Evolutionary conservation across 139 green algal species (phyloP), one percentile per base, ranked within the genome.

Genomic region (Chlorella sp.): DNA sequence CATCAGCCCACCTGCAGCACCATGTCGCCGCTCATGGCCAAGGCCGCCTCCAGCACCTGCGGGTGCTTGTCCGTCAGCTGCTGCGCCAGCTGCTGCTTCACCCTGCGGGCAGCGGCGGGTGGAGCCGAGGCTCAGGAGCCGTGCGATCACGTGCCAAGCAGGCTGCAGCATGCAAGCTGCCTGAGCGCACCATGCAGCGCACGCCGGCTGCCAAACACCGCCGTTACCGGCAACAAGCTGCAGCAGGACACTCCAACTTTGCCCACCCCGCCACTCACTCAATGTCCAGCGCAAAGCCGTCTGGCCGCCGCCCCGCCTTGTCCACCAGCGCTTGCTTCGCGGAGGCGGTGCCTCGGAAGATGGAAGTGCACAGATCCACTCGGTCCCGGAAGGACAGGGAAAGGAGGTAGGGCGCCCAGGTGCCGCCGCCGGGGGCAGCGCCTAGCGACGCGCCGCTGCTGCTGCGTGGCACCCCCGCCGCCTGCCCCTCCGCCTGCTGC

Each of bases 11-110:
- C 38, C 69, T 51, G 36, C 38, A 56, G 41, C 67, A 44, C 19
- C 67, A 26, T 30, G 34, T 58, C 36, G 0, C 40, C 51, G 7
- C 41, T 60, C 40, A 74, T 58, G 16, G 58, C 28, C 30, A 83
- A 60, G 9, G 58, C 60, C 26, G 77, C 77, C 13, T 73, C 43
- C 60, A 83, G 77, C 77, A 83, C 40, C 60, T 83, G 58, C 60
- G 77, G 77, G 40, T 83, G 77, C 22, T 62, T 22, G 38, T 48
- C n/a, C 30, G n/a, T 32, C 73, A 80, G 32, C 30, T 40, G 32
- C 46, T 44, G 32, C 13, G 44, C 48, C 44, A 80, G 44, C 44
- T 64, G 44, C 44, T 28, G 11, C 44, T 41, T 64, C 32, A 80
- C 44, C 62, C 73, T 80, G 44, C 73, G 64, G 32, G 64, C 64